phyloP scores from a whole-genome alignment of 805 yeast genomes.

The Lachancea mirantina region DNA sequence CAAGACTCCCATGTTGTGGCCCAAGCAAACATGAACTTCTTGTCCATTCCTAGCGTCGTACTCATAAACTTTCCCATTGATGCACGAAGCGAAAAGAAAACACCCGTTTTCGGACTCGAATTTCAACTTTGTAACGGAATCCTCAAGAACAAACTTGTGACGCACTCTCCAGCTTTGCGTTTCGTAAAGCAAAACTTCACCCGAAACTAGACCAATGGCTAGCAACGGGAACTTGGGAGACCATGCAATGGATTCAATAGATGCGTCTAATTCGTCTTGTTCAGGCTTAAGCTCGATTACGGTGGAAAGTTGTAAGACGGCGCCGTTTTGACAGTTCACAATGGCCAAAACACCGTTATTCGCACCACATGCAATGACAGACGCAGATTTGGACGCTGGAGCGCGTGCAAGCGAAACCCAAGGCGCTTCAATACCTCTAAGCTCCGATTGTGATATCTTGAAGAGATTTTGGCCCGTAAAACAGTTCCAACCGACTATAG shows the following conservation, averaged over 20 bases:
- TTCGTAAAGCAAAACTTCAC: constrained; percentile 77
- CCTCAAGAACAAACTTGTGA: constrained; percentile 59
- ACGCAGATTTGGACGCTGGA: constrained; percentile 36
- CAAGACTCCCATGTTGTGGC: constrained; percentile 90
- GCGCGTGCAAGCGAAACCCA: constrained; percentile 68
- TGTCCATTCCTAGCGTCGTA: constrained; percentile 88
- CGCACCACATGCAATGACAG: constrained; percentile 70
- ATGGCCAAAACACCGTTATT: constrained; percentile 81
- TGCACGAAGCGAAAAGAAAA: constrained; percentile 57
- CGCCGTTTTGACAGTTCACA: constrained; percentile 69
- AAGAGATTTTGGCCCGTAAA: constrained; percentile 65
- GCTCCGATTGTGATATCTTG: constrained; percentile 56
- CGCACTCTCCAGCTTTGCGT: constrained; percentile 82
- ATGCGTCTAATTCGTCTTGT: constrained; percentile 55
- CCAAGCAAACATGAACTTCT: constrained; percentile 69
- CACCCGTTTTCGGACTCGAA: constrained; percentile 53
- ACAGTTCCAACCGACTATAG: constrained; percentile 84
- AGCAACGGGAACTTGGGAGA: constrained; percentile 54
- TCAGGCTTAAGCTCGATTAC: constrained; percentile 52
- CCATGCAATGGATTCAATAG: constrained; percentile 81
- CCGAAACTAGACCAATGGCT: constrained; percentile 87
- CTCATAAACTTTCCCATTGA: constrained; percentile 79
- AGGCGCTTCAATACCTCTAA: constrained; percentile 72
- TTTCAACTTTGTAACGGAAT: constrained; percentile 73
- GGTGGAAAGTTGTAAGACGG: constrained; percentile 56